Evolutionary conservation across 1,284 basidiomycete species (phyloP).

Genomic region (Melampsora abietis-canadensis): DNA sequence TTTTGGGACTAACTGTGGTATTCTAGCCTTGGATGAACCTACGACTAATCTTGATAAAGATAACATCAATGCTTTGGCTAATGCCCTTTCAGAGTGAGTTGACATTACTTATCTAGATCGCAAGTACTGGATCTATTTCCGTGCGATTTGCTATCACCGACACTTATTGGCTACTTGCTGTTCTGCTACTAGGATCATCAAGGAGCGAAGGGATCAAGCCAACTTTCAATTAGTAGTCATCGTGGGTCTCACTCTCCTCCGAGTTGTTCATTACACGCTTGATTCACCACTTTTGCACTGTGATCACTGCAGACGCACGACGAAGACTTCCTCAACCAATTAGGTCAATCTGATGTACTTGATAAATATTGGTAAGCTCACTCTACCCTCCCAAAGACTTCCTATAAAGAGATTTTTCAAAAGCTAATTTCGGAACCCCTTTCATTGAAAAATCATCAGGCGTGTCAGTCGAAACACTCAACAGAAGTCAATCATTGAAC

Average conservation of each 20-base stretch:
- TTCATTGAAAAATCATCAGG: slow-evolving; percentile 10
- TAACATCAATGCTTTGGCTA: slow-evolving; percentile 90
- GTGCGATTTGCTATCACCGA: slow-evolving; percentile 35
- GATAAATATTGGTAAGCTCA: slow-evolving; percentile 40
- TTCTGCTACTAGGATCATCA: slow-evolving; percentile 68
- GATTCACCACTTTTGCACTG: background rate
- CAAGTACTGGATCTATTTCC: background rate
- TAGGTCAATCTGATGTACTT: slow-evolving; percentile 41
- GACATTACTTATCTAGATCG: too few species aligned
- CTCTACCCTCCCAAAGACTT: background rate
- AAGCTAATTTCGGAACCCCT: background rate
- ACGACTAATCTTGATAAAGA: slow-evolving; percentile 95
- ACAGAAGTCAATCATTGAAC: slow-evolving; percentile 43
- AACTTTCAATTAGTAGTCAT: slow-evolving; percentile 98
- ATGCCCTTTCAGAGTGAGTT: slow-evolving; percentile 82
- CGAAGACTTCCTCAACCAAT: slow-evolving; percentile 69
- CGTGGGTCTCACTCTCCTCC: slow-evolving; percentile 57
- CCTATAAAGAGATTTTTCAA: too few species aligned
- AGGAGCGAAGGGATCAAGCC: slow-evolving; percentile 77
- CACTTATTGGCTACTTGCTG: slow-evolving; percentile 9
- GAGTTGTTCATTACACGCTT: background rate
- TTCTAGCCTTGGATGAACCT: slow-evolving; percentile 94
- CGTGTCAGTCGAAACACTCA: slow-evolving; percentile 41
- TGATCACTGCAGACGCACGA: slow-evolving; percentile 62
- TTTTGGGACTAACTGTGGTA: slow-evolving; percentile 95